Evolutionary conservation across 2,329 filamentous ascomycete genomes (phyloP).

Genomic region (Curvularia hawaiiensis): DNA sequence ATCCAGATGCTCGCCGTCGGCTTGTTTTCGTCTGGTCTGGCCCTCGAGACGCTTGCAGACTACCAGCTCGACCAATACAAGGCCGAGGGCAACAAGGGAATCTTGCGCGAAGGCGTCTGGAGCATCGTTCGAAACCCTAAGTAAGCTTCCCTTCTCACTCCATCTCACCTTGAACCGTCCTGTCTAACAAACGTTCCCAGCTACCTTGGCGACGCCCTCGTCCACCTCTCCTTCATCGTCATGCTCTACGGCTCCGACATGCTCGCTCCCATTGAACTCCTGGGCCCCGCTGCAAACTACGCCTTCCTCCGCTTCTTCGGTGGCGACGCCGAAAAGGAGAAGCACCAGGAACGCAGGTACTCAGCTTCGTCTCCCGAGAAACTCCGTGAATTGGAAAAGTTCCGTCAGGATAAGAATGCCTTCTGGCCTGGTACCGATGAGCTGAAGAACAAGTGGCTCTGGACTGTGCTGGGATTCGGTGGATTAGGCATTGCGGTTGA

Average conservation of each 20-base stretch:
- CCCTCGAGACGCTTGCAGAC: slow-evolving; percentile 63
- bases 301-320: slow-evolving; percentile 62
- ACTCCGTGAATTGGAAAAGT: slow-evolving; percentile 58
- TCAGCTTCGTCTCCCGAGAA: slow-evolving; percentile 57
- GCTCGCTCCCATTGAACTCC: slow-evolving; percentile 59
- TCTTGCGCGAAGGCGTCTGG: slow-evolving; percentile 65
- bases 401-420: slow-evolving; percentile 61
- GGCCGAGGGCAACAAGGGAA: slow-evolving; percentile 46
- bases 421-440: slow-evolving; percentile 63
- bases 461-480: slow-evolving; percentile 58
- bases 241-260: slow-evolving; percentile 61
- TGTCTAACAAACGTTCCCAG: slow-evolving; percentile 38
- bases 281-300: slow-evolving; percentile 65
- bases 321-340: slow-evolving; percentile 62
- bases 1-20: slow-evolving; percentile 55
- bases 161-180: not conserved
- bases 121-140: slow-evolving; percentile 67
- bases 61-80: slow-evolving; percentile 60
- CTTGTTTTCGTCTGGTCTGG: slow-evolving; percentile 62
- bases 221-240: slow-evolving; percentile 64
- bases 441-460: slow-evolving; percentile 61
- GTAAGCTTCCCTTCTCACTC: slow-evolving; percentile 47
- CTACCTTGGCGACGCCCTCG: slow-evolving; percentile 65
- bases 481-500: slow-evolving; percentile 57
- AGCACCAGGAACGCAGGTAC: slow-evolving; percentile 59